Evolutionary conservation across 352 stramenopile genomes (phyloP).

Genomic region (Globisporangium heterothallicum): DNA sequence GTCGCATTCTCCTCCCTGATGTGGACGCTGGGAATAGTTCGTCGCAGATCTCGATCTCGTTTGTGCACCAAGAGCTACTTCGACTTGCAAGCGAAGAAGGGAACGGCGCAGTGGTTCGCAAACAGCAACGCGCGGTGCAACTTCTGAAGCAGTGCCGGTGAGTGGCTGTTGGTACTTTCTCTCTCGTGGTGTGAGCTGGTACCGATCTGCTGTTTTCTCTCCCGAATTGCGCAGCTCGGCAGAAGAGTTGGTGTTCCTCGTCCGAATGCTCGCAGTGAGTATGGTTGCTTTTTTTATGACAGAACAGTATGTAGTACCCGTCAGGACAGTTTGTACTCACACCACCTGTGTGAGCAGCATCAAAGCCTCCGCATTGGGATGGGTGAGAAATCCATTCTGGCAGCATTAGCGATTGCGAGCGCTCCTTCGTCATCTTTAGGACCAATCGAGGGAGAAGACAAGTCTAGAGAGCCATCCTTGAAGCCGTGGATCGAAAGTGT

Average conservation of each 20-base stretch:
- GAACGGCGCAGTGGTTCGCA: conserved; percentile 42
- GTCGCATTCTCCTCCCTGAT: conserved; percentile 18
- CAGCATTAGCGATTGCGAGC: conserved; percentile 48
- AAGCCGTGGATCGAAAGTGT: conserved; percentile 62
- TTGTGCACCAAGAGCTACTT: conserved; percentile 51
- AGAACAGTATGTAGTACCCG: too few relatives aligned
- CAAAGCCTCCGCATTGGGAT: conserved; percentile 80
- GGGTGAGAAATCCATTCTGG: conserved; percentile 76
- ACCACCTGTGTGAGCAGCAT: conserved; percentile 61
- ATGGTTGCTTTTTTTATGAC: not conserved
- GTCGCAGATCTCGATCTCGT: conserved; percentile 20
- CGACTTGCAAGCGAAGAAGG: conserved; percentile 55
- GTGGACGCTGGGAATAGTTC: not conserved
- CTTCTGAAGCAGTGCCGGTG: conserved; percentile 53
- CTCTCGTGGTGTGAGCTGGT: not conserved
- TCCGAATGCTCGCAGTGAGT: conserved; percentile 71
- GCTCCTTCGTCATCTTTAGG: not conserved
- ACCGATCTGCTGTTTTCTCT: too few relatives aligned
- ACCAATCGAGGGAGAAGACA: not conserved
- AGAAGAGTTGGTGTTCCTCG: conserved; percentile 58
- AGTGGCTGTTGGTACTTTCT: too few relatives aligned
- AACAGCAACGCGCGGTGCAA: conserved; percentile 53
- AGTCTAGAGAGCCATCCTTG: not conserved
- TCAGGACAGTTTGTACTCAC: too few relatives aligned
- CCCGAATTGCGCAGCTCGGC: conserved; percentile 26